phyloP scores from a whole-genome alignment of 441 rosid genomes.

The Eruca vesicaria region DNA sequence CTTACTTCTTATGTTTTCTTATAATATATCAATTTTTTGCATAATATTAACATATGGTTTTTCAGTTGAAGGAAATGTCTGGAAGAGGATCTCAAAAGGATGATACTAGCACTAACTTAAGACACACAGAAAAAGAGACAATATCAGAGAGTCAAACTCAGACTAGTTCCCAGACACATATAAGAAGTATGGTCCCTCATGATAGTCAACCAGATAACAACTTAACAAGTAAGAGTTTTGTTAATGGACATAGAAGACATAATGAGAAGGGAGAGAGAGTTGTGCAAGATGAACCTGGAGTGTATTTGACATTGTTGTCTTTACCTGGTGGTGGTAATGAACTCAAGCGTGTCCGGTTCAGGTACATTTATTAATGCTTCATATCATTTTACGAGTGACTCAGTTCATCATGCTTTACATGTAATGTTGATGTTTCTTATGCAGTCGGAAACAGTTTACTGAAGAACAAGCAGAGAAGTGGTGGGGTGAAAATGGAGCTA shows the following conservation, averaged over 20 bases:
- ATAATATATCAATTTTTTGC: neutral
- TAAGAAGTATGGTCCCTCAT: conserved; percentile 37
- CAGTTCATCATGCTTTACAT: neutral
- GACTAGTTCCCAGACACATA: conserved; percentile 33
- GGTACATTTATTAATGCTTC: conserved; percentile 44
- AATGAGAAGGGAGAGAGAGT: conserved; percentile 51
- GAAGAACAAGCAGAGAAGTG: conserved; percentile 82
- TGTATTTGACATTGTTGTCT: conserved; percentile 62
- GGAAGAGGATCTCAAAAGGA: conserved; percentile 44
- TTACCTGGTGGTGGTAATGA: conserved; percentile 66
- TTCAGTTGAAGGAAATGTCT: conserved; percentile 70
- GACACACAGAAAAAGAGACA: conserved; percentile 30
- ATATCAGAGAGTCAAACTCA: conserved; percentile 23
- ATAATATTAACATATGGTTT: conserved; percentile 8
- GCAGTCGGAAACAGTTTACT: conserved; percentile 69
- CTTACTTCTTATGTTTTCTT: conserved; percentile 1
- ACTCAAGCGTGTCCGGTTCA: conserved; percentile 85
- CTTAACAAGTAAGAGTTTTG: conserved; percentile 33
- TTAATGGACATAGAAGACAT: conserved; percentile 45
- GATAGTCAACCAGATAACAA: conserved; percentile 41
- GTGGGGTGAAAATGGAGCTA: conserved; percentile 77
- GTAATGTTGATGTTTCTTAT: conserved; percentile 10
- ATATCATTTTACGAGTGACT: neutral
- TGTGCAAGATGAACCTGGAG: conserved; percentile 80
- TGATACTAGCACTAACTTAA: conserved; percentile 32